A percentile compares a stretch with the other conserved stretches of the same genome.
Conservation (phyloP, 257 asterid species). For the Paulownia fortunei region DNA sequence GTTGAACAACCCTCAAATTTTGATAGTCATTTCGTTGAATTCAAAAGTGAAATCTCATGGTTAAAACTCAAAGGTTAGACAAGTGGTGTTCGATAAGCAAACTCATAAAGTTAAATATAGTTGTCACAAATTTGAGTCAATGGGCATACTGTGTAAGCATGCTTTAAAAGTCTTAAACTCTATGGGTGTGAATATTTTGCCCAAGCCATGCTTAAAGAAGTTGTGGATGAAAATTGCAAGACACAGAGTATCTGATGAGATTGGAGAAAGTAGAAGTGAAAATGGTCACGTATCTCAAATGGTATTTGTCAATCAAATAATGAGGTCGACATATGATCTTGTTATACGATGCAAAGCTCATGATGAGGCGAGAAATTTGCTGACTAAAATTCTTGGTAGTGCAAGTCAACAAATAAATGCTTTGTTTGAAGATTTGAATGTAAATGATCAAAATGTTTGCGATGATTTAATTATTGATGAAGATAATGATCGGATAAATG, state of each 20-base stretch:
- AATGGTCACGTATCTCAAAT: not conserved
- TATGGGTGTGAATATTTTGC: too few species aligned
- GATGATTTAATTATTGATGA: not conserved
- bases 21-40: not conserved
- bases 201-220: not conserved
- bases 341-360: conserved; percentile 5
- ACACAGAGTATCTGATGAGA: not conserved
- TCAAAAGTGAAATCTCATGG: not conserved
- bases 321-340: conserved; percentile 20
- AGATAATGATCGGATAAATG: not conserved
- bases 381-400: not conserved
- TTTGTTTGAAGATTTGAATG: not conserved
- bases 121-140: conserved; percentile 8
- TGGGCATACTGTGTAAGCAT: too few species aligned
- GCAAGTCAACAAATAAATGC: not conserved
- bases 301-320: conserved; percentile 7
- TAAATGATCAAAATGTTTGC: not conserved
- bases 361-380: not conserved
- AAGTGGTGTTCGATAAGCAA: not conserved
- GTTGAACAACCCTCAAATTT: not conserved
- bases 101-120: not conserved
- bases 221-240: conserved; percentile 16
- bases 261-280: too few species aligned
- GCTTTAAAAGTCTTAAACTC: too few species aligned
- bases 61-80: not conserved